These are phyloP conservation scores for Eucalyptus sideroxylon DNA, from an alignment of 345 rosid species.

Conservation along the genomic window DNA sequence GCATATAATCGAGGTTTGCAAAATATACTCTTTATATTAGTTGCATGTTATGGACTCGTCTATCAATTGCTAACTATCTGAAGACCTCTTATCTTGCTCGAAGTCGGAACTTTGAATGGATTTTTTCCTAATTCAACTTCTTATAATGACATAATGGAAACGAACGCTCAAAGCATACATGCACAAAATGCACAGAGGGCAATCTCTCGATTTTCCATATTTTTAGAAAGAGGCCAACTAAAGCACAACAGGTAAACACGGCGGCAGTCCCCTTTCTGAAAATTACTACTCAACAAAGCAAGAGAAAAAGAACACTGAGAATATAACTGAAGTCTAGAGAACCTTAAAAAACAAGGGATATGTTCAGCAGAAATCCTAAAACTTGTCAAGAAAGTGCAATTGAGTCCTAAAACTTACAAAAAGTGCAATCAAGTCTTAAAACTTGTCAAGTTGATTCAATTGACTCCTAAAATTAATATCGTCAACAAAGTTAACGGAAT, in stretches of 20 bases:
- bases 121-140: not conserved
- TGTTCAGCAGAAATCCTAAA: too few relatives aligned
- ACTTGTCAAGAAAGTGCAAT: too few relatives aligned
- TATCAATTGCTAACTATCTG: too few relatives aligned
- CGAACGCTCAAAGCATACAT: not conserved
- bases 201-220: not conserved
- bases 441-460: too few relatives aligned
- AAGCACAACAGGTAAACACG: not conserved
- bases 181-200: not conserved
- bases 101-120: not conserved
- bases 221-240: not conserved
- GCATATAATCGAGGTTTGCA: not conserved
- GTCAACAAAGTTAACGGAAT: too few relatives aligned
- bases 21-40: not conserved
- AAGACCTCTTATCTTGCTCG: not conserved
- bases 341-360: too few relatives aligned
- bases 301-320: not conserved
- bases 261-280: not conserved
- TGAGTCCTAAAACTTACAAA: too few relatives aligned
- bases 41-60: not conserved
- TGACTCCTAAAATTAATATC: accelerated
- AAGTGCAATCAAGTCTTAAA: too few relatives aligned
- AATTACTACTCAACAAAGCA: not conserved
- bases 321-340: not conserved
- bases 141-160: not conserved